phyloP scores from a whole-genome alignment of 352 stramenopile genomes.

The Phytophthora sp. region DNA sequence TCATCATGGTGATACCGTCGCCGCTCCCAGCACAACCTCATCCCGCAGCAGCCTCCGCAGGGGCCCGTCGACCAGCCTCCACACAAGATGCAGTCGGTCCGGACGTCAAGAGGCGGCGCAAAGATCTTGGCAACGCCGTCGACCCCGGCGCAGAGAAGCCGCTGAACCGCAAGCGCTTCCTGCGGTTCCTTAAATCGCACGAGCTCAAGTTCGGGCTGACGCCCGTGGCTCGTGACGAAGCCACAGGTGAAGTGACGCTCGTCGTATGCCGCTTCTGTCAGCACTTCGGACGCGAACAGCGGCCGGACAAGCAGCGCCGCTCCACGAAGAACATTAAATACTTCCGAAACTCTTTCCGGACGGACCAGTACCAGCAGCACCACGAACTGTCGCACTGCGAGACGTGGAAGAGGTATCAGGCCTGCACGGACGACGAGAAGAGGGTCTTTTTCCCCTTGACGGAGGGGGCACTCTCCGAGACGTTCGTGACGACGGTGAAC shows the following conservation, averaged over 20 bases:
- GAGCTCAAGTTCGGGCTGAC: constrained; percentile 62
- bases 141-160: constrained; percentile 8
- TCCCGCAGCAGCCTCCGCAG: background rate
- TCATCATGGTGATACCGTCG: background rate
- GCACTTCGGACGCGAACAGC: constrained; percentile 66
- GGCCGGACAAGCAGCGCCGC: constrained; percentile 55
- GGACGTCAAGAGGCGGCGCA: constrained; percentile 20
- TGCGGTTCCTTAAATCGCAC: constrained; percentile 55
- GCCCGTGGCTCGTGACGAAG: constrained; percentile 52
- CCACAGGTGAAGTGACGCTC: constrained; percentile 48
- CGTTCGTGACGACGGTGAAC: background rate
- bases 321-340: constrained; percentile 73
- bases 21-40: background rate
- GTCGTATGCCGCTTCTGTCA: constrained; percentile 73
- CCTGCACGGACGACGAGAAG: constrained; percentile 49
- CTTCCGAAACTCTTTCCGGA: constrained; percentile 68
- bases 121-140: background rate
- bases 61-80: background rate
- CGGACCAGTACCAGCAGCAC: constrained; percentile 79
- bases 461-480: constrained; percentile 2
- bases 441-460: constrained; percentile 51
- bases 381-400: constrained; percentile 57
- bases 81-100: background rate
- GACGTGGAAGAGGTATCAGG: constrained; percentile 57
- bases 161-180: constrained; percentile 43